Conservation (phyloP, 2,329 filamentous ascomycete species). For the Paecilomyces formosus region DNA sequence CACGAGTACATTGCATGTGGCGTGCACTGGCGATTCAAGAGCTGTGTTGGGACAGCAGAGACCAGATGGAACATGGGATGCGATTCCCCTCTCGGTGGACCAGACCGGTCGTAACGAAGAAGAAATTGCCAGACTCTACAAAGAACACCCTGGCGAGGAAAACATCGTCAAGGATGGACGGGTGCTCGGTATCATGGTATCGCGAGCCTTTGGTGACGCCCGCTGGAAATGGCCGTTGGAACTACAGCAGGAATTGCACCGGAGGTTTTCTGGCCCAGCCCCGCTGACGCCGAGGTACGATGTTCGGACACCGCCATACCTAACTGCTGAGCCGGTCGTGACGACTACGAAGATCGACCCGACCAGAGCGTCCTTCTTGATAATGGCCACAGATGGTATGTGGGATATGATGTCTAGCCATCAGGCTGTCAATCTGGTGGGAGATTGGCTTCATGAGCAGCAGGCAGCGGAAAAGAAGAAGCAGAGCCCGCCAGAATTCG, state of each 20-base stretch:
- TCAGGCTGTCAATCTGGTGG: slow-evolving; percentile 52
- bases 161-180: slow-evolving; percentile 52
- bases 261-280: slow-evolving; percentile 27
- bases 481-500: too few species aligned
- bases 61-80: slow-evolving; percentile 40
- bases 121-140: slow-evolving; percentile 49
- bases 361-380: slow-evolving; percentile 49
- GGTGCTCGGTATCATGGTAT: slow-evolving; percentile 54
- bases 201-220: slow-evolving; percentile 61
- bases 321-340: slow-evolving; percentile 60
- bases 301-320: slow-evolving; percentile 53
- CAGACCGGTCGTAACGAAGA: slow-evolving; percentile 57
- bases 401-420: slow-evolving; percentile 56
- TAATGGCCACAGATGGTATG: slow-evolving; percentile 60
- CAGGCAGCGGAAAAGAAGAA: not conserved
- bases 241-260: slow-evolving; percentile 37
- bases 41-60: not conserved
- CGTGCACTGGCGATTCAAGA: not conserved
- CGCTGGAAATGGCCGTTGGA: slow-evolving; percentile 59
- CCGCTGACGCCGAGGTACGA: slow-evolving; percentile 25
- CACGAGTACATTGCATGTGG: too few species aligned
- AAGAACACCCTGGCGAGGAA: slow-evolving; percentile 56
- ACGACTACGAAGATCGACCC: slow-evolving; percentile 48
- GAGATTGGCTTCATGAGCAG: slow-evolving; percentile 43
- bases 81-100: slow-evolving; percentile 53